Evolutionary conservation across 2,329 filamentous ascomycete species (phyloP).

Genomic region (Ascochyta clinopodiicola): DNA sequence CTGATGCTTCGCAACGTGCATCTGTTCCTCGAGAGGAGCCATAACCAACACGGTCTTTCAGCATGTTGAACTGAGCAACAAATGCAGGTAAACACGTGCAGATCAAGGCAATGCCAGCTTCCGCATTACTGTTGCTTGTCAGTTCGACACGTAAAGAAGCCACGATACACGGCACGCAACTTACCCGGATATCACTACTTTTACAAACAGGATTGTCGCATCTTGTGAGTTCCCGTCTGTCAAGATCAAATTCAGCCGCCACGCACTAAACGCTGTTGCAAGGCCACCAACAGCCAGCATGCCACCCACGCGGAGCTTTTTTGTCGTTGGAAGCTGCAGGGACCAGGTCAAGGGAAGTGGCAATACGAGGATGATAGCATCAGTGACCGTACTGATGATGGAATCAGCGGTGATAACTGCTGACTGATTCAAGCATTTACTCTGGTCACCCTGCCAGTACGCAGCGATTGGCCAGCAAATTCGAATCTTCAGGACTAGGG

Average conservation of each 20-base stretch:
- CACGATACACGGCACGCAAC: neutral
- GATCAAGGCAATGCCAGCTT: constrained; percentile 21
- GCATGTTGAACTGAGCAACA: constrained; percentile 17
- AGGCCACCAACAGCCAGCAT: constrained; percentile 43
- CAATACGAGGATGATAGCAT: constrained; percentile 45
- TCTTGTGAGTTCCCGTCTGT: constrained; percentile 14
- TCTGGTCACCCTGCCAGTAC: constrained; percentile 26
- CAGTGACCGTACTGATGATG: constrained; percentile 42
- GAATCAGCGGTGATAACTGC: constrained; percentile 46
- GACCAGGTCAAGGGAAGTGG: constrained; percentile 44
- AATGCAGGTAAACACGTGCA: constrained; percentile 22
- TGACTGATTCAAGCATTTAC: constrained; percentile 41
- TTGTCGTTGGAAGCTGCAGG: constrained; percentile 33
- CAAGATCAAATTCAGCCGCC: constrained; percentile 29
- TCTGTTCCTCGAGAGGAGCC: constrained; percentile 8
- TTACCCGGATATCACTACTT: constrained; percentile 18
- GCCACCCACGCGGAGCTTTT: constrained; percentile 44
- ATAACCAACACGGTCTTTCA: constrained; percentile 12
- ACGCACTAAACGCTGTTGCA: constrained; percentile 39
- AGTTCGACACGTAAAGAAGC: neutral
- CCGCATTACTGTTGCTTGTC: constrained; percentile 17
- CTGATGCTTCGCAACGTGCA: neutral
- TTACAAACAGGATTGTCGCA: constrained; percentile 13
- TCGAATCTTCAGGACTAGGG: constrained; percentile 10
- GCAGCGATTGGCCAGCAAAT: constrained; percentile 27